These are phyloP conservation scores for Nemania sp. DNA, from an alignment of 2,329 filamentous ascomycete genomes.

Conservation along the genomic window DNA sequence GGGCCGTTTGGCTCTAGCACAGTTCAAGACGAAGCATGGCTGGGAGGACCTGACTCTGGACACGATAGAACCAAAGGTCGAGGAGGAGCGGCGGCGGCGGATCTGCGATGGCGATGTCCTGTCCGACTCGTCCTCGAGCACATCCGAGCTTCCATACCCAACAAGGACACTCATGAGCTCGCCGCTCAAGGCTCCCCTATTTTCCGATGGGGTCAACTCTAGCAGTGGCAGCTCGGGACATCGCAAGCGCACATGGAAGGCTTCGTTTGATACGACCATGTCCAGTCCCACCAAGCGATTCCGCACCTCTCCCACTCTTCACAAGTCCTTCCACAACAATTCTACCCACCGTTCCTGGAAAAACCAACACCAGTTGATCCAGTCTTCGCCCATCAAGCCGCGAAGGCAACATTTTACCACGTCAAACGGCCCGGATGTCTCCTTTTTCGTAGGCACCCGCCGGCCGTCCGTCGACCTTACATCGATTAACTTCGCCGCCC, in stretches of 20 bases:
- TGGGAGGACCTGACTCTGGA: slow-evolving; percentile 92
- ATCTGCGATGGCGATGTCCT: slow-evolving; percentile 77
- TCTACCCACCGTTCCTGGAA: slow-evolving; percentile 76
- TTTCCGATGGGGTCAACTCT: slow-evolving; percentile 83
- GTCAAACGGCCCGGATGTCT: slow-evolving; percentile 76
- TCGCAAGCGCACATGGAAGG: slow-evolving; percentile 72
- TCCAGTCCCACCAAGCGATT: slow-evolving; percentile 76
- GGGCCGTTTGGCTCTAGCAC: slow-evolving; percentile 92
- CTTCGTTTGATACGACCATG: slow-evolving; percentile 66
- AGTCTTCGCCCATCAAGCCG: slow-evolving; percentile 88
- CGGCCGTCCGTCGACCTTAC: slow-evolving; percentile 74
- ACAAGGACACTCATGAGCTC: slow-evolving; percentile 81
- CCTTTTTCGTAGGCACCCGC: slow-evolving; percentile 80
- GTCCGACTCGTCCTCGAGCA: slow-evolving; percentile 87
- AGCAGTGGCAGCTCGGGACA: slow-evolving; percentile 75
- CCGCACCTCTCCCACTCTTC: slow-evolving; percentile 72
- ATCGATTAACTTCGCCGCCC: slow-evolving; percentile 71
- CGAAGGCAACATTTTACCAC: slow-evolving; percentile 80
- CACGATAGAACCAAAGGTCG: slow-evolving; percentile 84
- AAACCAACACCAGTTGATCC: slow-evolving; percentile 78
- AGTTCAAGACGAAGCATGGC: slow-evolving; percentile 96
- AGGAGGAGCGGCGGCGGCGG: slow-evolving; percentile 81
- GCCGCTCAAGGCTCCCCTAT: slow-evolving; percentile 81
- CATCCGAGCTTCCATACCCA: slow-evolving; percentile 81
- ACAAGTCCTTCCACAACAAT: slow-evolving; percentile 65